A percentile compares a stretch with the other conserved stretches of the same genome.
Evolutionary conservation across 106 monocot genomes (phyloP).

Genomic region (Gastrodia elata): DNA sequence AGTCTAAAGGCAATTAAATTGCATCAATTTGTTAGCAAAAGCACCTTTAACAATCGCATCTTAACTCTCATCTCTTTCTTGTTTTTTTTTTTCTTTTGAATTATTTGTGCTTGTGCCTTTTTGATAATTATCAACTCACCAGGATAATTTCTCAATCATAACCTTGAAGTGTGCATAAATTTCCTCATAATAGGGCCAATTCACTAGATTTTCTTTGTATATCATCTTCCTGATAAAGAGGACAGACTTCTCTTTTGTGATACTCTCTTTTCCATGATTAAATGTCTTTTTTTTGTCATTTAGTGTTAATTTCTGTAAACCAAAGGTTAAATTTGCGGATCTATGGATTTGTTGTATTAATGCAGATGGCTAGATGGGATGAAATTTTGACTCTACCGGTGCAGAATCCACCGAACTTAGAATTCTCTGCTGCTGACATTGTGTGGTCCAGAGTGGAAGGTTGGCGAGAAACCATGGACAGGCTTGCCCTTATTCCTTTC

Average conservation of each 20-base stretch:
- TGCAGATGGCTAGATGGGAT: conserved; percentile 95
- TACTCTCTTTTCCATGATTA: neutral
- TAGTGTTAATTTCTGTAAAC: neutral
- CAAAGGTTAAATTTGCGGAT: neutral
- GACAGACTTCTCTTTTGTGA: neutral
- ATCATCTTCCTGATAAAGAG: no score
- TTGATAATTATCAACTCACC: no score
- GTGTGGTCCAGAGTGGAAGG: conserved; percentile 93
- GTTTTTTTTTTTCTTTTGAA: no score
- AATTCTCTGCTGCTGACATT: conserved; percentile 80
- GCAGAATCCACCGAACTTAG: conserved; percentile 64
- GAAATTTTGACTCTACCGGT: conserved; percentile 80
- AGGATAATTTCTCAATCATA: no score
- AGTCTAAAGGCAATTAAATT: no score
- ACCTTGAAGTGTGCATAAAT: no score
- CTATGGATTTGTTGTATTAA: neutral
- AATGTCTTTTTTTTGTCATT: neutral
- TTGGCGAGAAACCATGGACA: conserved; percentile 79
- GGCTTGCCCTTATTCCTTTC: conserved; percentile 84
- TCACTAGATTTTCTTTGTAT: no score
- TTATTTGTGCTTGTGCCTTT: no score
- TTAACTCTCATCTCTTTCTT: no score
- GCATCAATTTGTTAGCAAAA: no score
- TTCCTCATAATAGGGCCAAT: no score
- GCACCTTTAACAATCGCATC: no score